These are phyloP conservation scores for Fusarium camptoceras DNA, from an alignment of 2,329 filamentous ascomycete species.

Conservation along the genomic window DNA sequence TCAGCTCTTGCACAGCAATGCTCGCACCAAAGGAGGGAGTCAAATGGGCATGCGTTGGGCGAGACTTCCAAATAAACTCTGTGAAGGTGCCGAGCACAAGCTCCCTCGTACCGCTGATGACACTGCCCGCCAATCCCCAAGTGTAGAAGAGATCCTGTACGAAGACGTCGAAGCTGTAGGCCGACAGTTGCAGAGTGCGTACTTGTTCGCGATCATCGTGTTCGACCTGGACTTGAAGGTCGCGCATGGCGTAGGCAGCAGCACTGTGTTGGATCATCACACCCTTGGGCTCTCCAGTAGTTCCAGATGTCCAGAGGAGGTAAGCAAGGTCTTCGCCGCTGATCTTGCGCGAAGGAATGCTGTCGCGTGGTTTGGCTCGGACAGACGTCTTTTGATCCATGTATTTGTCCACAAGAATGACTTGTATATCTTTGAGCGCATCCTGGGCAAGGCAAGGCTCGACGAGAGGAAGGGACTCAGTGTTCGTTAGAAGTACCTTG, in stretches of 20 bases:
- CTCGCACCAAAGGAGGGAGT: conserved; percentile 29
- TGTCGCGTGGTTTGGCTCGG: background rate
- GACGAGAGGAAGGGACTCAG: conserved; percentile 1
- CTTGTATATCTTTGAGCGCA: background rate
- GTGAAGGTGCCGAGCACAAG: conserved; percentile 21
- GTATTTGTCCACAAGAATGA: conserved; percentile 27
- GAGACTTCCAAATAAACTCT: conserved; percentile 29
- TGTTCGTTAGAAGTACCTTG: conserved; percentile 12
- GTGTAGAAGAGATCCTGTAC: conserved; percentile 30
- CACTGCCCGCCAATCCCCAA: conserved; percentile 10
- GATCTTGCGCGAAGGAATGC: background rate
- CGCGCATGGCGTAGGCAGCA: conserved; percentile 19
- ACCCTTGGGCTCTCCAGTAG: conserved; percentile 24
- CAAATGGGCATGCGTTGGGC: conserved; percentile 21
- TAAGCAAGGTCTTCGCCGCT: conserved; percentile 9
- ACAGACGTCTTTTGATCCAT: background rate
- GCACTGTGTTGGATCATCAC: conserved; percentile 32
- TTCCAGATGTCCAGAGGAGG: conserved; percentile 27
- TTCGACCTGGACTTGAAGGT: conserved; percentile 25
- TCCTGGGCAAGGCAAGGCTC: conserved; percentile 16
- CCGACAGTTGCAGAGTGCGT: conserved; percentile 14
- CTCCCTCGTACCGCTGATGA: conserved; percentile 23
- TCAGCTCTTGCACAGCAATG: conserved; percentile 21
- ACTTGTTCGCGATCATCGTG: conserved; percentile 22
- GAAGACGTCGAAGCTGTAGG: conserved; percentile 34